phyloP scores from a whole-genome alignment of 441 rosid species.

The Gossypium gossypioides region DNA sequence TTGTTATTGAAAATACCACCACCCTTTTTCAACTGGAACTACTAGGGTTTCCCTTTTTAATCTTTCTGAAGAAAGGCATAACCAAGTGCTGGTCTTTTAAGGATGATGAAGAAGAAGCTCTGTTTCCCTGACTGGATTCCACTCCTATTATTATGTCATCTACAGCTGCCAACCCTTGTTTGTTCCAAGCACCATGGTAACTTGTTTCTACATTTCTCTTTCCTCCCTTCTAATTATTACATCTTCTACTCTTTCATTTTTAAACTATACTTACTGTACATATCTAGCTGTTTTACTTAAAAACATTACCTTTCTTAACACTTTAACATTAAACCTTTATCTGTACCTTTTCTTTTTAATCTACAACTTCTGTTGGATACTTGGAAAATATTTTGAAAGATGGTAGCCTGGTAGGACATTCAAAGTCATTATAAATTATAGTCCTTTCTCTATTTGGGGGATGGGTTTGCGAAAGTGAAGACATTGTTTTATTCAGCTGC shows the following conservation, averaged over 20 bases:
- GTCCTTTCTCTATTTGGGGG: background rate
- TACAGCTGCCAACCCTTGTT: conserved; percentile 30
- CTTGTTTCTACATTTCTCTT: background rate
- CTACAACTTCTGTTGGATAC: background rate
- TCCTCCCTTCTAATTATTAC: background rate
- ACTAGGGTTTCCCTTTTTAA: conserved; percentile 19
- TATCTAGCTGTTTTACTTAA: background rate
- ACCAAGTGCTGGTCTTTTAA: background rate
- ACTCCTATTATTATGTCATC: conserved; percentile 16
- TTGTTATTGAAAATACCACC: background rate
- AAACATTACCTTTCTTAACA: background rate
- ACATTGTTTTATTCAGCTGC: background rate
- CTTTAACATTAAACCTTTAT: background rate
- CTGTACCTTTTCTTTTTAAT: background rate
- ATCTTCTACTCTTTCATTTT: background rate
- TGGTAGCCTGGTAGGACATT: no score
- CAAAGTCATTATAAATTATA: no score
- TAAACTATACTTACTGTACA: background rate
- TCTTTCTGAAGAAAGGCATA: background rate
- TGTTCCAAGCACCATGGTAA: conserved; percentile 41
- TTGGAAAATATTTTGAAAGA: background rate
- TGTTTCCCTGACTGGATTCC: conserved; percentile 18
- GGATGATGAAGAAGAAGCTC: conserved; percentile 12
- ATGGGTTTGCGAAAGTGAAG: background rate
- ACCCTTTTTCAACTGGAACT: conserved; percentile 5